These are phyloP conservation scores for Camelina hispida DNA, from an alignment of 345 rosid genomes.

Conservation along the genomic window DNA sequence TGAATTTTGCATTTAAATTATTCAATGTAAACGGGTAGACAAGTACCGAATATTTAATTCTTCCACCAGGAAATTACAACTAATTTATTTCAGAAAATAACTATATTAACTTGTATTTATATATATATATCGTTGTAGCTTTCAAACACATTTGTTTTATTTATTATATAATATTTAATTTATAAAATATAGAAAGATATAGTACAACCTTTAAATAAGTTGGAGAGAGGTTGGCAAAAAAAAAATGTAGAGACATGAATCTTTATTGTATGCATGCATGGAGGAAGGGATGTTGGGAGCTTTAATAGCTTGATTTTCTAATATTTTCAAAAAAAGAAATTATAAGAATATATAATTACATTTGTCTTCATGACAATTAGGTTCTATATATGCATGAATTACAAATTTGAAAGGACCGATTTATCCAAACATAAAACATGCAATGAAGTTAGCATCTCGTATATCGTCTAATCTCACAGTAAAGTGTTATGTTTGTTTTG, in stretches of 20 bases:
- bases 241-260: conserved; percentile 27
- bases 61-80: conserved; percentile 44
- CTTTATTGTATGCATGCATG: conserved; percentile 40
- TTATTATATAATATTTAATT: conserved; percentile 2
- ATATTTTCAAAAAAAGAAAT: too few relatives aligned
- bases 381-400: not conserved
- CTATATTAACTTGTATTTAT: conserved; percentile 1
- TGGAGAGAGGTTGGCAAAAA: conserved; percentile 11
- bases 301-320: conserved; percentile 27
- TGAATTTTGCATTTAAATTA: conserved; percentile 39
- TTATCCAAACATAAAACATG: not conserved
- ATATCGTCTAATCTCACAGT: not conserved
- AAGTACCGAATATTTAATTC: conserved; percentile 47
- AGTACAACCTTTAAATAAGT: conserved; percentile 19
- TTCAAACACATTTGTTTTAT: conserved; percentile 3
- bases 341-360: not conserved
- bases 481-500: not conserved
- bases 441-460: not conserved
- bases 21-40: conserved; percentile 43
- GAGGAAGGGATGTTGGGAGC: conserved; percentile 34
- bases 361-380: not conserved
- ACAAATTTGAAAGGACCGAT: not conserved
- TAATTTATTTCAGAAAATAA: conserved; percentile 36
- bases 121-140: conserved; percentile 29
- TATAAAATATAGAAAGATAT: conserved; percentile 14